Base-by-base conservation (phyloP, 805 yeast genomes). In the Saturnispora silvae region DNA sequence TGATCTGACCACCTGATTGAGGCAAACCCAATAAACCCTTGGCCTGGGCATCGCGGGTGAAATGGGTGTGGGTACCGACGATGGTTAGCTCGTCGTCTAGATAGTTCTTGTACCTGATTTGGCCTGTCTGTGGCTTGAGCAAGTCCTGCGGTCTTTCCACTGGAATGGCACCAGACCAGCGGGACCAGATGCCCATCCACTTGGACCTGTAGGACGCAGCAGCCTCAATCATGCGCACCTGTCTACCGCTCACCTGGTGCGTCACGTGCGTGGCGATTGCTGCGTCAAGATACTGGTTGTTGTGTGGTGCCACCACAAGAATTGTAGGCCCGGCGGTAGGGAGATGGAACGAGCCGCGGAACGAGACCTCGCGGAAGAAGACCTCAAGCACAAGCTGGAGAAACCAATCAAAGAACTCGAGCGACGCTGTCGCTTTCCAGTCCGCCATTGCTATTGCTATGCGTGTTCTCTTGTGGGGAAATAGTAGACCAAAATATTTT, bases 251-350 rank as follows among this genome's bases (percentile, higher is more conserved):
- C 40, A 74, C 75, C 35, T 65, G 63, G 48, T 77, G 70, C 16
- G 83, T 83, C 46, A 80, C 83, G 32, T 79, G 74, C 71, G 83
- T 76, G 23, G 84, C 64, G 34, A 92, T 66, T 19, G 86, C 73
- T 4, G 63, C 64, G 47, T 72, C 80, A 25, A 81, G 75, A 44
- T 81, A 82, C 50, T 84, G 95, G 53, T 84, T 84, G n/a, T 95
- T 94, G 62, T 89, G 98, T 2, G 97, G 97, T 2, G 96, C 98
- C 9, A 92, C 94, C 25, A 92, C 97, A 44, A 92, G 79, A 38
- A 89, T 80, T 7, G 86, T 78, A 0, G 97, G 89, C 0, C 96
- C 96, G 8, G 68, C 57, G 22, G 69, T 65, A 1, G 81, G 80
- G 24, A 73, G 49, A 38, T 72, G 70, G 60, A 75, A 84, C 1